phyloP scores from a whole-genome alignment of 345 rosid species.

The Eucalyptus caleyi region DNA sequence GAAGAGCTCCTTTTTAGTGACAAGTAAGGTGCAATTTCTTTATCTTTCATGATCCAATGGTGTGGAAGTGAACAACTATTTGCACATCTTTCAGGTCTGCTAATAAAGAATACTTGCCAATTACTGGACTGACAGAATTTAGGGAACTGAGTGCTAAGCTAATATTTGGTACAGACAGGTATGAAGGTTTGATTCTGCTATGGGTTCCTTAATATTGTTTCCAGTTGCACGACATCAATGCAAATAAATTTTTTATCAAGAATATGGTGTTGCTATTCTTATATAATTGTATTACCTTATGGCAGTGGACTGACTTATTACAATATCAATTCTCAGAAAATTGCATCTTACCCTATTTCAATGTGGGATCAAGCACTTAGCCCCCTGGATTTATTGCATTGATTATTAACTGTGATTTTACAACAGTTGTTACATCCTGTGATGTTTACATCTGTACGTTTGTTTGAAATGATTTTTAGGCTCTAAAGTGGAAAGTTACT shows the following conservation, averaged over 20 bases:
- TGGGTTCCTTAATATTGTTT: background rate
- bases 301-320: background rate
- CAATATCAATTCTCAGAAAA: background rate
- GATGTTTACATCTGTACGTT: background rate
- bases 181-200: background rate
- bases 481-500: background rate
- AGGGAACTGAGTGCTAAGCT: slow-evolving; percentile 26
- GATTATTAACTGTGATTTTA: background rate
- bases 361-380: background rate
- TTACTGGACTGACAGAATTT: slow-evolving; percentile 30
- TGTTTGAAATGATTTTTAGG: background rate
- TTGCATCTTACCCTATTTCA: background rate
- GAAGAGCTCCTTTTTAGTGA: slow-evolving; percentile 23
- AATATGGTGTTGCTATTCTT: background rate
- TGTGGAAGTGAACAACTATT: background rate
- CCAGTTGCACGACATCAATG: background rate
- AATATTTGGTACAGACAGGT: slow-evolving; percentile 24
- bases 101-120: slow-evolving; percentile 29
- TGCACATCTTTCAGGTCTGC: slow-evolving; percentile 2
- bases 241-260: background rate
- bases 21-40: background rate
- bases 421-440: background rate
- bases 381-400: background rate
- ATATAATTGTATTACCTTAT: background rate
- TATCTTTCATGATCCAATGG: background rate